These are phyloP conservation scores for Tetrapisispora pingtungensis DNA, from an alignment of 805 yeast genomes.

Conservation along the genomic window DNA sequence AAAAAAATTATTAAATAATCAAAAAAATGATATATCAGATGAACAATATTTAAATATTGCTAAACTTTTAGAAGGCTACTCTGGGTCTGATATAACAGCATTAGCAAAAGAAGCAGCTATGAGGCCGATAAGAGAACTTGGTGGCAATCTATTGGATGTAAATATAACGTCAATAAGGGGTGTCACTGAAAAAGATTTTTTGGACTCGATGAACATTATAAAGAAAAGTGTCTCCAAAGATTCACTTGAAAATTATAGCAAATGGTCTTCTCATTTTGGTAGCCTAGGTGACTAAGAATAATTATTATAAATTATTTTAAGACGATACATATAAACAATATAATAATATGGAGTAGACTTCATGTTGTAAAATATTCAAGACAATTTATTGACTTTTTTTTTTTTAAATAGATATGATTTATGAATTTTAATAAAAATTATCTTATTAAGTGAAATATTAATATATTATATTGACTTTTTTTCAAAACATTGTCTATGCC, in stretches of 20 bases:
- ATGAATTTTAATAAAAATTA: too few species aligned
- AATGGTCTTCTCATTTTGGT: conserved; percentile 84
- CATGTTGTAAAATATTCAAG: too few species aligned
- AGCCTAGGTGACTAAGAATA: conserved; percentile 49
- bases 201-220: conserved; percentile 62
- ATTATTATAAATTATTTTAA: too few species aligned
- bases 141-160: conserved; percentile 64
- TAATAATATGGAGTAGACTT: too few species aligned
- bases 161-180: conserved; percentile 75
- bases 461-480: too few species aligned
- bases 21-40: conserved; percentile 53
- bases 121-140: conserved; percentile 89
- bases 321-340: neutral
- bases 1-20: conserved; percentile 56
- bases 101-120: conserved; percentile 96
- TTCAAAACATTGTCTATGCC: too few species aligned
- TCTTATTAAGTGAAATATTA: too few species aligned
- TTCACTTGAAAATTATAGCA: conserved; percentile 68
- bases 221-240: conserved; percentile 83
- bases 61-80: conserved; percentile 67
- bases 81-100: conserved; percentile 92
- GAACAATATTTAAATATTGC: conserved; percentile 54
- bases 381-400: neutral
- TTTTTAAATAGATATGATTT: too few species aligned
- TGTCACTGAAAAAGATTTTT: conserved; percentile 65